These are phyloP conservation scores for Gracilaria domingensis DNA, from an alignment of 23 red algal genomes.

Conservation along the genomic window DNA sequence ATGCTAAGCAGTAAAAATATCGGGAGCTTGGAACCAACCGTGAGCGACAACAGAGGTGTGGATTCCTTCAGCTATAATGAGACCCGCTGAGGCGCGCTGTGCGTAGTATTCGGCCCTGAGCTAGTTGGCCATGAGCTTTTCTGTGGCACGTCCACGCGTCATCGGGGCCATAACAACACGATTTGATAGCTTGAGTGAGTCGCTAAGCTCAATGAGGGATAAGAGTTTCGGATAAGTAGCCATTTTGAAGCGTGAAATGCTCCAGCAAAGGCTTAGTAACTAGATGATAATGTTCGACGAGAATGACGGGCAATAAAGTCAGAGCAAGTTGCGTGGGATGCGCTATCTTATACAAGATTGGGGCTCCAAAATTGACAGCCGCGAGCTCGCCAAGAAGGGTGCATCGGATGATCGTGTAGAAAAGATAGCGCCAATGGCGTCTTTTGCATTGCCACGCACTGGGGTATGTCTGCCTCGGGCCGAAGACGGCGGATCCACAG, in stretches of 20 bases:
- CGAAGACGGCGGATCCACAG: no score
- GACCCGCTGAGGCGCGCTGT: conserved; percentile 57
- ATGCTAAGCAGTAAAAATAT: conserved; percentile 61
- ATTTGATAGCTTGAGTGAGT: conserved; percentile 49
- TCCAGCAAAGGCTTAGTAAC: no score
- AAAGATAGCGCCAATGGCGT: neutral
- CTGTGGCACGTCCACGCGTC: conserved; percentile 67
- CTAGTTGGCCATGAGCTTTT: conserved; percentile 40
- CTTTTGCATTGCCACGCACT: neutral
- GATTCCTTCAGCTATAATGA: conserved; percentile 78
- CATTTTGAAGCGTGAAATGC: neutral
- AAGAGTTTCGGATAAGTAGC: conserved; percentile 41
- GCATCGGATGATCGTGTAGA: no score
- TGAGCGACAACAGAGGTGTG: conserved; percentile 69
- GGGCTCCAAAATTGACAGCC: no score
- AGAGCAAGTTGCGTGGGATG: no score
- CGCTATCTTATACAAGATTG: no score
- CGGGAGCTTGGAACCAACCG: conserved; percentile 76
- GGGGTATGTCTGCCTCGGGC: neutral
- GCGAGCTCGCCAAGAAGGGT: no score
- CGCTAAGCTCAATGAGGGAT: conserved; percentile 48
- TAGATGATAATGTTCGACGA: no score
- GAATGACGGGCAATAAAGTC: no score
- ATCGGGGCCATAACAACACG: conserved; percentile 87
- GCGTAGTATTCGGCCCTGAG: conserved; percentile 84